Evolutionary conservation across 257 asterid genomes (phyloP), one percentile per base, ranked within the genome.

Genomic region (Scutellaria minor): DNA sequence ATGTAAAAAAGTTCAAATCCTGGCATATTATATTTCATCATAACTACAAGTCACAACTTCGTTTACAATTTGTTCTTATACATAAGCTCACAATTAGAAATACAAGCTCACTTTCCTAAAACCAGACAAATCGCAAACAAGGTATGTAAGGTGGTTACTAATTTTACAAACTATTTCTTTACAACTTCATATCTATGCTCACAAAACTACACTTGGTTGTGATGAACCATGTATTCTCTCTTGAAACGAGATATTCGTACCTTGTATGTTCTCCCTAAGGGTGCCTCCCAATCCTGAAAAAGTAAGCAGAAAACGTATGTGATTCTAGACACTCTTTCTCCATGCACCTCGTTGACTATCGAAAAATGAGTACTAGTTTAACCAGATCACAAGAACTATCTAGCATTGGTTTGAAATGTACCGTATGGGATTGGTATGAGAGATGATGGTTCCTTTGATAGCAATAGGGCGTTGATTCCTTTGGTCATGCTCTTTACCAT

Each of bases 401-500:
- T 24, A 44, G 44, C 42, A 31, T 60, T 18, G 10, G 68, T 15
- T 72, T 27, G 66, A 65, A 9, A 51, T 39, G 77, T 82, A 89
- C 96, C 93, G 89, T 14, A 65, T 31, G 37, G 83, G 35, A 73
- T 77, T 81, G 47, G 78, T 48, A 57, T 83, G 85, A 77, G 83
- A 78, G 22, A 81, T 80, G 22, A 83, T 66, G n/a, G 88, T 70
- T 73, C 82, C 86, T 81, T 85, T 85, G 57, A 80, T 70, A 44
- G 84, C 77, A 76, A 85, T 80, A 44, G 75, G 60, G 59, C 88
- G 89, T 52, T 90, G 67, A 74, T 70, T 66, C 76, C 83, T 86
- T 62, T 72, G 95, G 71, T 90, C 96, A 42, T 85, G 90, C 54
- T 89, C 96, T 70, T 88, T 93, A 68, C 87, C 91, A 6, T 37